Percentiles rank a stretch among this genome's conserved stretches.
Conservation (phyloP, 176 grass and related monocot species). For the Thalia dealbata region DNA sequence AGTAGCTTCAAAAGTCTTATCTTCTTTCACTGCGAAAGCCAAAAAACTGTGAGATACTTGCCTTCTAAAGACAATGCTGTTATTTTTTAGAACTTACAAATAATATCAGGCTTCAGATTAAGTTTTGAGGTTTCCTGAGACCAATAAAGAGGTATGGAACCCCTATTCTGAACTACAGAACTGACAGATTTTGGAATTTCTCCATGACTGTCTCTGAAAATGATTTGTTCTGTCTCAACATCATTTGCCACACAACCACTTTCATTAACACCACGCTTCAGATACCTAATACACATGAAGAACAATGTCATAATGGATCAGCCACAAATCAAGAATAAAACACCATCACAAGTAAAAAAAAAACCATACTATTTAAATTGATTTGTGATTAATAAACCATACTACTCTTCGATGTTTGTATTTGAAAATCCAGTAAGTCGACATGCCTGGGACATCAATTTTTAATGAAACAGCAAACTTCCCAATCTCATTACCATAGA, state of each 20-base stretch:
- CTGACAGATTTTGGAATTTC: conserved; percentile 46
- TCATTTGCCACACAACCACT: conserved; percentile 93
- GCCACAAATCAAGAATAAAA: neutral
- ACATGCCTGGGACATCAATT: neutral
- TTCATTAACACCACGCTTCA: conserved; percentile 85
- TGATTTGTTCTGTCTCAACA: conserved; percentile 91
- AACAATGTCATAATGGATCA: neutral
- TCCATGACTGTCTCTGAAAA: conserved; percentile 46
- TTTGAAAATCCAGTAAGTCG: neutral
- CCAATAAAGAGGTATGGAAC: conserved; percentile 93
- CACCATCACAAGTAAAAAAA: neutral
- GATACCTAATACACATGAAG: conserved; percentile 51
- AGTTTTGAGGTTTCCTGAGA: conserved; percentile 78
- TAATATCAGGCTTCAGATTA: conserved; percentile 82
- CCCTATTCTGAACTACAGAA: conserved; percentile 93
- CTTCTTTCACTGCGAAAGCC: conserved; percentile 55
- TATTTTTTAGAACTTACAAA: conserved; percentile 50
- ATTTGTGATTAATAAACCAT: neutral
- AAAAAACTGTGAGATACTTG: neutral
- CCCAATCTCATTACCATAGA: too few relatives aligned
- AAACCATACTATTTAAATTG: neutral
- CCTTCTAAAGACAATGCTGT: neutral
- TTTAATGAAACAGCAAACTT: neutral
- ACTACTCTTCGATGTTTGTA: neutral
- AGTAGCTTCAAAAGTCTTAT: conserved; percentile 68